Conservation (phyloP, 805 yeast genomes). For the Candida chilensis region DNA sequence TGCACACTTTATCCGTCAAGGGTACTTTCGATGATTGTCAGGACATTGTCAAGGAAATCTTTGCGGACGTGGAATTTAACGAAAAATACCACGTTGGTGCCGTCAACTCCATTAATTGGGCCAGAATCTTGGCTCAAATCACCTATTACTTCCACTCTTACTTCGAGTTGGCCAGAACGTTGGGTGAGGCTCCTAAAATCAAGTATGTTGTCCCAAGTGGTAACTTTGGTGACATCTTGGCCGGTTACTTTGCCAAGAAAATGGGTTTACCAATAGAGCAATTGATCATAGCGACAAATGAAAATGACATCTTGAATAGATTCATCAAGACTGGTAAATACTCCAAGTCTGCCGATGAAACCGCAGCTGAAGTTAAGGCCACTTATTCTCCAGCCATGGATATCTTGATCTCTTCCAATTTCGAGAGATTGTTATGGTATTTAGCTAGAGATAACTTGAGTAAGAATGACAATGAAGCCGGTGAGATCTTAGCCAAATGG, state of each 20-base stretch:
- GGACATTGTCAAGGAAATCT: constrained; percentile 87
- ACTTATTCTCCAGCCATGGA: constrained; percentile 99
- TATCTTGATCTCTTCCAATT: constrained; percentile 88
- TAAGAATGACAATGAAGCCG: constrained; percentile 56
- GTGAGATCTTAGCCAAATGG: constrained; percentile 62
- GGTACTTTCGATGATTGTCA: constrained; percentile 99
- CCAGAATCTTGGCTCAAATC: constrained; percentile 94
- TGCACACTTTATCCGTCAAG: constrained; percentile 88
- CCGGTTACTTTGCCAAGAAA: constrained; percentile 88
- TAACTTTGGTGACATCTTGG: constrained; percentile 95
- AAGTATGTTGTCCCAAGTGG: constrained; percentile 96
- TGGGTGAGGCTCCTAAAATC: constrained; percentile 32
- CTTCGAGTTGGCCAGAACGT: constrained; percentile 52
- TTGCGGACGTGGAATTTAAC: constrained; percentile 86
- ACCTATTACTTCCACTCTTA: constrained; percentile 93
- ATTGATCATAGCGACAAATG: constrained; percentile 90
- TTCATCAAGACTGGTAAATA: constrained; percentile 83
- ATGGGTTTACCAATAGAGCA: constrained; percentile 92
- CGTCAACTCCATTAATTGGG: constrained; percentile 98
- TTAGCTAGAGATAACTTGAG: constrained; percentile 68
- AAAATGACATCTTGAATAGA: constrained; percentile 90
- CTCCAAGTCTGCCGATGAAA: constrained; percentile 51
- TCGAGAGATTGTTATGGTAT: constrained; percentile 95
- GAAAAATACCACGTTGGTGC: constrained; percentile 92
- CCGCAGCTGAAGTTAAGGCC: constrained; percentile 56